These are phyloP conservation scores for Talaromyces sp. DNA, from an alignment of 2,329 filamentous ascomycete genomes.

Conservation along the genomic window DNA sequence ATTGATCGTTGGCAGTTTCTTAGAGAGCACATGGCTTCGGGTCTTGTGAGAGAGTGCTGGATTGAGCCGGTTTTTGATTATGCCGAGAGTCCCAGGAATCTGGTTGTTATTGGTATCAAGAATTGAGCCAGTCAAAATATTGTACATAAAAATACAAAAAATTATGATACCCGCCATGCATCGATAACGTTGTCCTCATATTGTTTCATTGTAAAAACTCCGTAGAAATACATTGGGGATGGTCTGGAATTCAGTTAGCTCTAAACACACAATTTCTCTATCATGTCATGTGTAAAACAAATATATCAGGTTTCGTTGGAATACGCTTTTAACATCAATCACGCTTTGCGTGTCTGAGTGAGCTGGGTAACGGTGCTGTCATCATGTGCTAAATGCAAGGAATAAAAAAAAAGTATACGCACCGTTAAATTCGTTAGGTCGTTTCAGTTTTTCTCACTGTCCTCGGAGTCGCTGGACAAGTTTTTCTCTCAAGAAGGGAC, in stretches of 20 bases:
- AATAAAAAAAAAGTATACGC: background rate
- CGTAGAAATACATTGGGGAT: background rate
- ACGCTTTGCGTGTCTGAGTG: slow-evolving; percentile 12
- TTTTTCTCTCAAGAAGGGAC: slow-evolving; percentile 45
- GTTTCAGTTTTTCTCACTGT: background rate
- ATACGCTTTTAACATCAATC: slow-evolving; percentile 13
- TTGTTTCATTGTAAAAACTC: background rate
- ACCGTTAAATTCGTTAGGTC: background rate
- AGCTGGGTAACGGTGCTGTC: slow-evolving; percentile 13
- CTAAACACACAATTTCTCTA: background rate
- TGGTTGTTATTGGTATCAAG: slow-evolving; percentile 90
- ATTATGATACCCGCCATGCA: slow-evolving; percentile 1
- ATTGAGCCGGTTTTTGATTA: slow-evolving; percentile 94
- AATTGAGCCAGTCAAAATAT: slow-evolving; percentile 3
- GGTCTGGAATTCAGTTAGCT: background rate
- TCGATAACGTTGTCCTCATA: background rate
- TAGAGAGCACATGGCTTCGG: slow-evolving; percentile 59
- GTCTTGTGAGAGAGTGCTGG: slow-evolving; percentile 71
- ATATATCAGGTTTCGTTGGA: slow-evolving; percentile 10
- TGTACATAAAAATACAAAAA: slow-evolving; percentile 1
- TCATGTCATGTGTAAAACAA: background rate
- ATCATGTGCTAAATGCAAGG: slow-evolving; percentile 4
- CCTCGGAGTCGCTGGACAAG: slow-evolving; percentile 43
- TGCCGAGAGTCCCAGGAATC: slow-evolving; percentile 73
- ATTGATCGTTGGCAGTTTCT: slow-evolving; percentile 86